Conservation (phyloP, 768 basidiomycete genomes). For the Coprinellus aureogranulatus region DNA sequence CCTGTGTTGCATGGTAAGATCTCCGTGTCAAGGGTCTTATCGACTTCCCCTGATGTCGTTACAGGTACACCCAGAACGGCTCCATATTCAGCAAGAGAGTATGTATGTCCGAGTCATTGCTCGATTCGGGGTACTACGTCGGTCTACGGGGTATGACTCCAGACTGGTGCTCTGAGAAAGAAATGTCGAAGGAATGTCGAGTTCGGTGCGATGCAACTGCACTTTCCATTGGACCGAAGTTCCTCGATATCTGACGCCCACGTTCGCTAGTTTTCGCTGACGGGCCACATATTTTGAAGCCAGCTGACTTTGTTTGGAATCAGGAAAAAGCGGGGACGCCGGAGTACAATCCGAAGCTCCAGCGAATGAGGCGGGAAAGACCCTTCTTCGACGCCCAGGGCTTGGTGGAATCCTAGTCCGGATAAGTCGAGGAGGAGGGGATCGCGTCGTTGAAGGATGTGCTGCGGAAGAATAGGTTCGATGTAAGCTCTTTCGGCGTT, state of each 20-base stretch:
- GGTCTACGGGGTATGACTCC: background rate
- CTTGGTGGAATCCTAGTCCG: slow-evolving; percentile 62
- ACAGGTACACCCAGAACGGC: slow-evolving; percentile 72
- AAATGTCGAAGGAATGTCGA: slow-evolving; percentile 64
- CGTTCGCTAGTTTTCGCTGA: slow-evolving; percentile 63
- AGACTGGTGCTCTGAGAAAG: slow-evolving; percentile 76
- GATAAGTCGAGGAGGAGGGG: slow-evolving; percentile 52
- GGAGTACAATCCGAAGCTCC: slow-evolving; percentile 26
- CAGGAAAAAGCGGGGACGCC: slow-evolving; percentile 7
- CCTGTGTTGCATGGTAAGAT: slow-evolving; percentile 44
- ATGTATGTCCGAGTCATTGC: slow-evolving; percentile 18
- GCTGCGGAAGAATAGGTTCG: slow-evolving; percentile 54
- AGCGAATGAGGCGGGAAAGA: slow-evolving; percentile 46
- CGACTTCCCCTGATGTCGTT: no score
- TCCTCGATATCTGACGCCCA: no score
- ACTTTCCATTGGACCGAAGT: no score
- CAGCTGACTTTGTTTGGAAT: slow-evolving; percentile 50
- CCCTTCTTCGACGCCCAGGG: slow-evolving; percentile 56
- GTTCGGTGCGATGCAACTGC: slow-evolving; percentile 44
- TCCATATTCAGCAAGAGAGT: slow-evolving; percentile 71
- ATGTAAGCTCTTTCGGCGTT: no score
- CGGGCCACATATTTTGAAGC: slow-evolving; percentile 64
- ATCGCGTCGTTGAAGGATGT: slow-evolving; percentile 51
- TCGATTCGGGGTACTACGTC: background rate
- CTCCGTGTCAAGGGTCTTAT: no score